These are phyloP conservation scores for Komagataella phaffii DNA, from an alignment of 805 yeast genomes.

Conservation along the genomic window DNA sequence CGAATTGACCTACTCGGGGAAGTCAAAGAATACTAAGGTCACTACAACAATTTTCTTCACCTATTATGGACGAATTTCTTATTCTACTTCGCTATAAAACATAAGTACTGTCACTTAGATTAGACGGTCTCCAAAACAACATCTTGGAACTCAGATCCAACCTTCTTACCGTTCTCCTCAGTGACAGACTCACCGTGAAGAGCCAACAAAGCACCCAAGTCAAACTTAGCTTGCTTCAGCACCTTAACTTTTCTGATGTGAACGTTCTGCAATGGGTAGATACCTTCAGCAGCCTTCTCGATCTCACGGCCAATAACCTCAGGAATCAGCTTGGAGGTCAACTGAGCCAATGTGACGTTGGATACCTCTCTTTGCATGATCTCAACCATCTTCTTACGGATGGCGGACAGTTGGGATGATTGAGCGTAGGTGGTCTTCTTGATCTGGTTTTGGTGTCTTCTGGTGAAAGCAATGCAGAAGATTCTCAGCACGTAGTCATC, in stretches of 20 bases:
- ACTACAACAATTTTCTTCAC: background rate
- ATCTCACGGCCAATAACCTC: conserved; percentile 98
- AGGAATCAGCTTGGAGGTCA: conserved; percentile 94
- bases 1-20: background rate
- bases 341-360: conserved; percentile 89
- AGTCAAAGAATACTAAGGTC: background rate
- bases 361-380: conserved; percentile 95
- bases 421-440: conserved; percentile 98
- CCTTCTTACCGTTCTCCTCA: conserved; percentile 97
- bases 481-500: conserved; percentile 96
- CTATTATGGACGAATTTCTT: conserved; percentile 1
- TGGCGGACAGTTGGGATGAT: conserved; percentile 92
- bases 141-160: conserved; percentile 92
- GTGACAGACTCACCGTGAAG: conserved; percentile 92
- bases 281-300: conserved; percentile 88
- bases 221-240: conserved; percentile 98
- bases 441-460: conserved; percentile 92
- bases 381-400: conserved; percentile 93
- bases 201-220: conserved; percentile 89
- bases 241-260: conserved; percentile 98
- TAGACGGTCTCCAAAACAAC: conserved; percentile 96
- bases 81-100: conserved; percentile 1
- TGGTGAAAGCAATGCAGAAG: conserved; percentile 97
- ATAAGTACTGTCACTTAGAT: conserved; percentile 12
- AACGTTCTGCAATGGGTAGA: conserved; percentile 96